Percentiles rank a stretch among this genome's conserved stretches.
phyloP scores from a whole-genome alignment of 108 stramenopile species.

The Ochromonas danica region DNA sequence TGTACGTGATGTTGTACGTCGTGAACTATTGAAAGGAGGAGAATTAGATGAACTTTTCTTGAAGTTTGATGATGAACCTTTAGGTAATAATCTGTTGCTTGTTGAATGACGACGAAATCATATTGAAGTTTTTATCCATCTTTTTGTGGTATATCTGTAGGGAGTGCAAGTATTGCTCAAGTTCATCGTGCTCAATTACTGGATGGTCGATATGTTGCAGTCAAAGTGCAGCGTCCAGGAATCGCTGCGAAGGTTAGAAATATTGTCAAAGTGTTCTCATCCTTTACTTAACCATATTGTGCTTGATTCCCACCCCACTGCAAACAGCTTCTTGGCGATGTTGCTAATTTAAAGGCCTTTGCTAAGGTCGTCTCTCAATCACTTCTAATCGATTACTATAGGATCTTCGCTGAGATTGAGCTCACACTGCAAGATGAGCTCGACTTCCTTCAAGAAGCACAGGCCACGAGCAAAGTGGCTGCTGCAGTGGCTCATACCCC shows the following conservation, averaged over 20 bases:
- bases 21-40: neutral
- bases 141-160: too few relatives aligned
- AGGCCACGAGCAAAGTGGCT: slow-evolving; percentile 85
- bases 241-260: slow-evolving; percentile 40
- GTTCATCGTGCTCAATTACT: slow-evolving; percentile 72
- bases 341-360: slow-evolving; percentile 79
- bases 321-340: slow-evolving; percentile 82
- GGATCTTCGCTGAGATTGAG: slow-evolving; percentile 81
- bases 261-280: neutral
- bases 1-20: neutral
- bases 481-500: slow-evolving; percentile 59
- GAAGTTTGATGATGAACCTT: slow-evolving; percentile 81
- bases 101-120: too few relatives aligned
- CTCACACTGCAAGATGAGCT: slow-evolving; percentile 77
- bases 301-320: too few relatives aligned
- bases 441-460: slow-evolving; percentile 90
- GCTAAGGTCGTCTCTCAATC: slow-evolving; percentile 67
- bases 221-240: slow-evolving; percentile 87
- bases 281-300: too few relatives aligned
- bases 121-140: too few relatives aligned
- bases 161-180: slow-evolving; percentile 78
- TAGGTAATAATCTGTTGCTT: too few relatives aligned
- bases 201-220: slow-evolving; percentile 73
- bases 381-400: slow-evolving; percentile 77
- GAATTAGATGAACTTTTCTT: slow-evolving; percentile 43